Evolutionary conservation across 2,329 filamentous ascomycete genomes (phyloP).

Genomic region (Purpureocillium lavendulum): DNA sequence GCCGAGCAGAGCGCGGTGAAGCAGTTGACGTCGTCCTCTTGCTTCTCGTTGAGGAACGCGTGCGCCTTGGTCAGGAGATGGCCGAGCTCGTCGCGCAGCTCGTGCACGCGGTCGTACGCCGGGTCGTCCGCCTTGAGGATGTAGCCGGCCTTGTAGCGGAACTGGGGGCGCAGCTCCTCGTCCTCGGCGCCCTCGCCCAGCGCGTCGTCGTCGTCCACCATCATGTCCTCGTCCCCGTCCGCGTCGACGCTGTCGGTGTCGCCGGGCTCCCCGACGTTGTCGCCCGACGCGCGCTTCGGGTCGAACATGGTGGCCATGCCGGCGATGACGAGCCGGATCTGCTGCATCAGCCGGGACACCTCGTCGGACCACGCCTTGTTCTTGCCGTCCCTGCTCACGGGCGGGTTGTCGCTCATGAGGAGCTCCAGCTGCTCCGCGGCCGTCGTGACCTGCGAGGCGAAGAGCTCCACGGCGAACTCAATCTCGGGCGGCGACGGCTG

Average conservation of each 20-base stretch:
- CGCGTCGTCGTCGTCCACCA: slow-evolving; percentile 35
- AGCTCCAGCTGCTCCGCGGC: slow-evolving; percentile 68
- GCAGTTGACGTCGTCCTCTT: slow-evolving; percentile 92
- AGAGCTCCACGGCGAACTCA: slow-evolving; percentile 81
- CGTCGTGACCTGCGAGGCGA: slow-evolving; percentile 71
- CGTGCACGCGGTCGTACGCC: slow-evolving; percentile 70
- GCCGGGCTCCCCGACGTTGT: slow-evolving; percentile 43
- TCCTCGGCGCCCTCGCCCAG: slow-evolving; percentile 63
- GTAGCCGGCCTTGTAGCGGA: slow-evolving; percentile 84
- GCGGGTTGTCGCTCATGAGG: slow-evolving; percentile 73
- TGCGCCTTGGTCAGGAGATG: slow-evolving; percentile 77
- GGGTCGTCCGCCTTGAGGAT: slow-evolving; percentile 47
- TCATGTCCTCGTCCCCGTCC: slow-evolving; percentile 43
- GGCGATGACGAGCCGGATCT: slow-evolving; percentile 81
- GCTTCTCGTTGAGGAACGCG: slow-evolving; percentile 69
- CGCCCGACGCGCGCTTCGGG: slow-evolving; percentile 57
- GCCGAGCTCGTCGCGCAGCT: slow-evolving; percentile 72
- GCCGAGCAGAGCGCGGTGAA: slow-evolving; percentile 90
- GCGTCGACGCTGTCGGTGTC: slow-evolving; percentile 44
- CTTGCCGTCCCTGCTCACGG: slow-evolving; percentile 83
- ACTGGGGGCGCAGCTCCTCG: slow-evolving; percentile 76
- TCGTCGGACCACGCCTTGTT: slow-evolving; percentile 99
- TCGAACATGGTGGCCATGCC: slow-evolving; percentile 89
- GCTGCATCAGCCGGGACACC: slow-evolving; percentile 79
- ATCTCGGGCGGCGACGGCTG: slow-evolving; percentile 72